Conservation (phyloP, 2,329 filamentous ascomycete genomes). For the Cytospora leucostoma region DNA sequence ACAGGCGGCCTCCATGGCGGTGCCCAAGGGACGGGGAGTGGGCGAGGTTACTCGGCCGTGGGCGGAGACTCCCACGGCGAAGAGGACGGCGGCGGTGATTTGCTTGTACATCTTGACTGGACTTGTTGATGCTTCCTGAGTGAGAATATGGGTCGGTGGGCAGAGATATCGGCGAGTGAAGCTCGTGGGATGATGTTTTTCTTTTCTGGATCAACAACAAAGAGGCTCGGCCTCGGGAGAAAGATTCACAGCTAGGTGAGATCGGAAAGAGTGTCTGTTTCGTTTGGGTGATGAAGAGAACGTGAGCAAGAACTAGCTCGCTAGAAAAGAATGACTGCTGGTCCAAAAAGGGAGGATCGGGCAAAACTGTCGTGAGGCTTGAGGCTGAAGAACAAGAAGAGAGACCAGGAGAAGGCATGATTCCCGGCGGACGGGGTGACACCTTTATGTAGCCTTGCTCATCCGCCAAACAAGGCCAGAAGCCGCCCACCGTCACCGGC, state of each 20-base stretch:
- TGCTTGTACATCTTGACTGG: slow-evolving; percentile 29
- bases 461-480: background rate
- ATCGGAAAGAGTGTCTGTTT: slow-evolving; percentile 21
- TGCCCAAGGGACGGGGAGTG: slow-evolving; percentile 50
- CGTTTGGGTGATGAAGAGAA: slow-evolving; percentile 11
- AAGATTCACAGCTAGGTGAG: background rate
- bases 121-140: background rate
- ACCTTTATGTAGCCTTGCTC: slow-evolving; percentile 20
- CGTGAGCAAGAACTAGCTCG: slow-evolving; percentile 28
- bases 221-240: slow-evolving; percentile 23
- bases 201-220: slow-evolving; percentile 20
- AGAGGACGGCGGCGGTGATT: slow-evolving; percentile 34
- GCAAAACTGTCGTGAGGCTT: slow-evolving; percentile 21
- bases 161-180: background rate
- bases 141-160: too few species aligned
- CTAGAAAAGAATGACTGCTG: slow-evolving; percentile 28
- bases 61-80: slow-evolving; percentile 48
- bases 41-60: slow-evolving; percentile 56
- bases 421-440: background rate
- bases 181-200: background rate
- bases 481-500: slow-evolving; percentile 13
- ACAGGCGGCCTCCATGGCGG: slow-evolving; percentile 53
- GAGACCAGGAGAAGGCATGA: background rate
- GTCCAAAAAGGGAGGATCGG: slow-evolving; percentile 20
- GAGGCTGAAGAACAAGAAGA: slow-evolving; percentile 23